Evolutionary conservation across 2,329 filamentous ascomycete genomes (phyloP).

Genomic region (Piedraia hortae): DNA sequence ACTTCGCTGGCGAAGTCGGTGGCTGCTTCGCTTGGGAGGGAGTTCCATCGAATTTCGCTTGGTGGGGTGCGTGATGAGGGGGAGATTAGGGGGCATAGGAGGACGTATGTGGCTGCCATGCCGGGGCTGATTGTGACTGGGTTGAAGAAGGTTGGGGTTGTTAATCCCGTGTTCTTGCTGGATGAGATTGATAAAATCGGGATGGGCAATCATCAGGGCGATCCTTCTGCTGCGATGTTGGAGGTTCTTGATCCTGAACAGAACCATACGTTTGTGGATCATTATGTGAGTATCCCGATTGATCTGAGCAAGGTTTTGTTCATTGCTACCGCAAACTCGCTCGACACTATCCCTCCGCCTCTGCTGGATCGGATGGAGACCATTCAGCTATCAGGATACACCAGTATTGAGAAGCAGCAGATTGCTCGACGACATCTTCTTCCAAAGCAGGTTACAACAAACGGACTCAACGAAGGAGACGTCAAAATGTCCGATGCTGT

Average conservation of each 20-base stretch:
- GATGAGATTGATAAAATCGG: slow-evolving; percentile 98
- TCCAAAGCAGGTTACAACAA: slow-evolving; percentile 79
- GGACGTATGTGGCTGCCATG: slow-evolving; percentile 98
- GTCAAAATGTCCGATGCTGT: slow-evolving; percentile 57
- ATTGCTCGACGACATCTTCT: slow-evolving; percentile 85
- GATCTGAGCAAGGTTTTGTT: slow-evolving; percentile 92
- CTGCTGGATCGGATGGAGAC: slow-evolving; percentile 93
- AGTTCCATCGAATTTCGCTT: slow-evolving; percentile 90
- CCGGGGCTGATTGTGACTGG: slow-evolving; percentile 84
- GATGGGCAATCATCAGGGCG: slow-evolving; percentile 70
- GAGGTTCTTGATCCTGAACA: slow-evolving; percentile 95
- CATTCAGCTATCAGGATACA: slow-evolving; percentile 81
- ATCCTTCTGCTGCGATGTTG: slow-evolving; percentile 90
- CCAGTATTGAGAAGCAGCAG: slow-evolving; percentile 84
- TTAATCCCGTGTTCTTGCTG: slow-evolving; percentile 81
- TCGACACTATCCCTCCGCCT: slow-evolving; percentile 86
- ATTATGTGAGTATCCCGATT: slow-evolving; percentile 87
- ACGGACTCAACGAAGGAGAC: slow-evolving; percentile 53
- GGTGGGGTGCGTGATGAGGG: slow-evolving; percentile 90
- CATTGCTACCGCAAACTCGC: slow-evolving; percentile 82
- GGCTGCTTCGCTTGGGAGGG: slow-evolving; percentile 68
- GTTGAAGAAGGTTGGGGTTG: slow-evolving; percentile 78
- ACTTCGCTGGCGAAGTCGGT: slow-evolving; percentile 85
- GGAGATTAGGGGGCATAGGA: slow-evolving; percentile 78
- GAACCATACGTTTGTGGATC: slow-evolving; percentile 81